Evolutionary conservation across 2,329 filamentous ascomycete species (phyloP), one percentile per base, ranked within the genome.

Genomic region (Emergomyces africanus): DNA sequence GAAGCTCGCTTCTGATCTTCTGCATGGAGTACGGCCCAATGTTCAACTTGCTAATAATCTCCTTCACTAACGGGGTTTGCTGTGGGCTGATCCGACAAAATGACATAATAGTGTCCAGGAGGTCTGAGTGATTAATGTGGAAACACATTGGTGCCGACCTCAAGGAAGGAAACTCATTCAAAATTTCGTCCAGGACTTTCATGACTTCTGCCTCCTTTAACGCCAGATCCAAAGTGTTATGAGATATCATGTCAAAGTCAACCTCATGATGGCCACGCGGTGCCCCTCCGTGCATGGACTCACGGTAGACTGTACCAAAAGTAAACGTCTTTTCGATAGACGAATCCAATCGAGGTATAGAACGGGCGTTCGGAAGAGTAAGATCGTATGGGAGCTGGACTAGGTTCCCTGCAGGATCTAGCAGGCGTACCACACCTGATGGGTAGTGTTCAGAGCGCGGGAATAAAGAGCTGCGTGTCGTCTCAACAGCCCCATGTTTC

Each of bases 321-420:
- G 88, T 84, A 71, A 90, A 96, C 0, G 88, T 89, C 64, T 89
- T 88, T 64, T 89, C 83, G 5, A 89, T 75, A 5, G 83, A 78
- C 0, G 83, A 77, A 14, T 81, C 79, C 68, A 78, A 53, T 77
- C 77, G 86, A 5, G 92, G 90, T 57, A 99, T 82, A 60, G 86
- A 84, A 58, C 92, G 83, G 28, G 94, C 94, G 70, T 95, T 86
- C 1, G 92, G 90, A 63, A 97, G 79, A 1, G 90, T 96, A 25
- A 97, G 77, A 71, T 99, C 94, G 67, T 89, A 96, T 0, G 94
- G 94, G n/a, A 99, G 76, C 69, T 99, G 94, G 8, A 97, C 78
- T 1, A 96, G 79, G n/a, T 87, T 92, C 2, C 92, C 94, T 62
- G 86, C 88, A 1, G 84, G 79, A 70, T 96, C 90, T 30, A 99